These are phyloP conservation scores for Thymus mandschuricus DNA, from an alignment of 257 asterid genomes.

Conservation along the genomic window DNA sequence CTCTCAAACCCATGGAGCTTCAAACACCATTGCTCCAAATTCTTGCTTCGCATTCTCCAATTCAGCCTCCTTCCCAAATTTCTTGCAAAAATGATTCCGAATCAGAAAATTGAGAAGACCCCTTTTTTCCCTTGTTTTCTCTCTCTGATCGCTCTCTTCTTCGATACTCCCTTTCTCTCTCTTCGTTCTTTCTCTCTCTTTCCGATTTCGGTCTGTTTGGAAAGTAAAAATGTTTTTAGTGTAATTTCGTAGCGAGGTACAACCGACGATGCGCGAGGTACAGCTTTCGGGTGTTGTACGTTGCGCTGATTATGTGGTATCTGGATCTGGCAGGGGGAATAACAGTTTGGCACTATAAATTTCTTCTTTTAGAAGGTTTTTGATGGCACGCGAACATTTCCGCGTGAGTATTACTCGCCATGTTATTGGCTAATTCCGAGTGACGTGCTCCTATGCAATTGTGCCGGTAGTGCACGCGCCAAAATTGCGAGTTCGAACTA, in stretches of 20 bases:
- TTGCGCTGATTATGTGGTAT: slow-evolving; percentile 23
- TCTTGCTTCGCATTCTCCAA: slow-evolving; percentile 48
- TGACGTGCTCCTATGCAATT: slow-evolving; percentile 27
- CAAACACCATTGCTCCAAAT: slow-evolving; percentile 45
- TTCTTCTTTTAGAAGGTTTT: slow-evolving; percentile 33
- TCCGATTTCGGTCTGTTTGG: slow-evolving; percentile 45
- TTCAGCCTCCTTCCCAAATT: slow-evolving; percentile 33
- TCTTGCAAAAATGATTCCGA: slow-evolving; percentile 29
- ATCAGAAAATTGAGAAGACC: slow-evolving; percentile 53
- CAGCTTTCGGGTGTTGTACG: slow-evolving; percentile 29
- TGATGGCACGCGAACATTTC: neutral
- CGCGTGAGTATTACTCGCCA: slow-evolving; percentile 10
- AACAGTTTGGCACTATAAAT: slow-evolving; percentile 45
- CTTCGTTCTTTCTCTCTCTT: slow-evolving; percentile 38
- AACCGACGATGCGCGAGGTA: slow-evolving; percentile 34
- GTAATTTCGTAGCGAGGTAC: slow-evolving; percentile 35
- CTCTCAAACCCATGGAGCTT: slow-evolving; percentile 45
- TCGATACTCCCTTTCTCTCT: slow-evolving; percentile 49
- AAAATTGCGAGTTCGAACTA: slow-evolving; percentile 27
- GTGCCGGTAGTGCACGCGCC: neutral
- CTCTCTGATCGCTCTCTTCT: slow-evolving; percentile 53
- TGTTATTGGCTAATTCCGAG: slow-evolving; percentile 13
- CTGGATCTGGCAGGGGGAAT: slow-evolving; percentile 40
- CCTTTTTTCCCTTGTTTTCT: slow-evolving; percentile 39
- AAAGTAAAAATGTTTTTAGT: slow-evolving; percentile 37